These are phyloP conservation scores for Pyricularia sp. DNA, from an alignment of 2,329 filamentous ascomycete genomes.

Conservation along the genomic window DNA sequence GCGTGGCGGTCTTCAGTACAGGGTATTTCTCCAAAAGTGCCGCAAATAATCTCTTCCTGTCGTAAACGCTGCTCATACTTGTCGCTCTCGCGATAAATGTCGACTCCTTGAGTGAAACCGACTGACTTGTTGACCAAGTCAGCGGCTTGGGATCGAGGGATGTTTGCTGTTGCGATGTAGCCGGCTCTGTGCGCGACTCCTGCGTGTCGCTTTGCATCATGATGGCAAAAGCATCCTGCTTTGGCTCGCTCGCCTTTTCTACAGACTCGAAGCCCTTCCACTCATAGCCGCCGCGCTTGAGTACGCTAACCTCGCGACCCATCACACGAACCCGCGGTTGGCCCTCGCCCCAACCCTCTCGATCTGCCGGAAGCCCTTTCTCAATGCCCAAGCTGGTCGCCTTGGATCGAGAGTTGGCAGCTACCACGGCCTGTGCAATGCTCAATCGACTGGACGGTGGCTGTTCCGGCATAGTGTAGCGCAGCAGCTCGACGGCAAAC, in stretches of 20 bases:
- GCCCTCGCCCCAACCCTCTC: slow-evolving; percentile 64
- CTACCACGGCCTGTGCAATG: slow-evolving; percentile 75
- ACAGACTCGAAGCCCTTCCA: slow-evolving; percentile 35
- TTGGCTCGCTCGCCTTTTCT: slow-evolving; percentile 10
- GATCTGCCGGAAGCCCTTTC: slow-evolving; percentile 52
- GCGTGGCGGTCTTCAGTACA: slow-evolving; percentile 41
- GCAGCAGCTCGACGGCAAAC: slow-evolving; percentile 64
- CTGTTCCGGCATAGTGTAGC: slow-evolving; percentile 78
- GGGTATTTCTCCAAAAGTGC: slow-evolving; percentile 38
- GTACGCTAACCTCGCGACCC: slow-evolving; percentile 62
- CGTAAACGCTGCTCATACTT: slow-evolving; percentile 24
- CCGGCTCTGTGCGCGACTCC: slow-evolving; percentile 8
- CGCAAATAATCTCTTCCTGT: slow-evolving; percentile 33
- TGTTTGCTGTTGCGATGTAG: slow-evolving; percentile 9
- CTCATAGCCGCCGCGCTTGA: slow-evolving; percentile 70
- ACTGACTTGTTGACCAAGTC: slow-evolving; percentile 42
- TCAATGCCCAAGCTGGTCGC: slow-evolving; percentile 67
- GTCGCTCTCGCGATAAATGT: slow-evolving; percentile 48
- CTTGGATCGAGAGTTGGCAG: slow-evolving; percentile 69
- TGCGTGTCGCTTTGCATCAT: slow-evolving; percentile 11
- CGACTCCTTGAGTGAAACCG: slow-evolving; percentile 41
- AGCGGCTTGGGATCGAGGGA: slow-evolving; percentile 10
- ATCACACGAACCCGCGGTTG: slow-evolving; percentile 66
- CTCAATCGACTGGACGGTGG: slow-evolving; percentile 76
- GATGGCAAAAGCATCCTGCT: slow-evolving; percentile 6